Evolutionary conservation across 106 monocot species (phyloP).

Genomic region (Narthecium ossifragum): DNA sequence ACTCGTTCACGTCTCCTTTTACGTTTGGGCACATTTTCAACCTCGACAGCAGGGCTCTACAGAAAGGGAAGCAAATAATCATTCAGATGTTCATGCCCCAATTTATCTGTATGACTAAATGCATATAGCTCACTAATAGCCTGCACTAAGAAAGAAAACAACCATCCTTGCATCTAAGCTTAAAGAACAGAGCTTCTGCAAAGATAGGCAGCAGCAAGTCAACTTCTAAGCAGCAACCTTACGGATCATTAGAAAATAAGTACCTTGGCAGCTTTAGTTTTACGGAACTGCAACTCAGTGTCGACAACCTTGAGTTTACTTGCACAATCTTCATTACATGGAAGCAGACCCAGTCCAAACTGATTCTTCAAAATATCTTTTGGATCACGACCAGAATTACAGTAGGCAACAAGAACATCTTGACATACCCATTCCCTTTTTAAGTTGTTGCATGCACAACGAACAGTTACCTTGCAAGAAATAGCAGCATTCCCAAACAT

Average conservation of each 20-base stretch:
- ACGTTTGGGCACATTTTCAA: conserved; percentile 41
- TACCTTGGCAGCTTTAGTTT: conserved; percentile 47
- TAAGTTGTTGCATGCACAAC: conserved; percentile 64
- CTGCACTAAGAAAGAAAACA: no score
- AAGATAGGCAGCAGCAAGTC: no score
- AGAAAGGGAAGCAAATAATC: conserved; percentile 10
- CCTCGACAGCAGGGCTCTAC: conserved; percentile 18
- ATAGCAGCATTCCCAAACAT: not conserved
- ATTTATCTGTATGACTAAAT: not conserved
- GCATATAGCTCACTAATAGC: not conserved
- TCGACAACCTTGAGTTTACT: conserved; percentile 48
- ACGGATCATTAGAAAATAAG: not conserved
- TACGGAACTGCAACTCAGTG: conserved; percentile 63
- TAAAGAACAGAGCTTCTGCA: no score
- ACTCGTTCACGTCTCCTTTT: conserved; percentile 52
- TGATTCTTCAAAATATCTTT: conserved; percentile 54
- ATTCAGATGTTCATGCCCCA: no score
- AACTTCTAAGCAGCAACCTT: no score
- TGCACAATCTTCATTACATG: conserved; percentile 61
- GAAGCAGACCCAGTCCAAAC: conserved; percentile 74
- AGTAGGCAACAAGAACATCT: conserved; percentile 47
- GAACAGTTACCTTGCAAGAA: conserved; percentile 57
- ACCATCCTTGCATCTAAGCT: not conserved
- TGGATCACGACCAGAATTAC: conserved; percentile 47
- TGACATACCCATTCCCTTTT: conserved; percentile 78